These are phyloP conservation scores for Hirschfeldia incana DNA, from an alignment of 345 rosid species.

Conservation along the genomic window DNA sequence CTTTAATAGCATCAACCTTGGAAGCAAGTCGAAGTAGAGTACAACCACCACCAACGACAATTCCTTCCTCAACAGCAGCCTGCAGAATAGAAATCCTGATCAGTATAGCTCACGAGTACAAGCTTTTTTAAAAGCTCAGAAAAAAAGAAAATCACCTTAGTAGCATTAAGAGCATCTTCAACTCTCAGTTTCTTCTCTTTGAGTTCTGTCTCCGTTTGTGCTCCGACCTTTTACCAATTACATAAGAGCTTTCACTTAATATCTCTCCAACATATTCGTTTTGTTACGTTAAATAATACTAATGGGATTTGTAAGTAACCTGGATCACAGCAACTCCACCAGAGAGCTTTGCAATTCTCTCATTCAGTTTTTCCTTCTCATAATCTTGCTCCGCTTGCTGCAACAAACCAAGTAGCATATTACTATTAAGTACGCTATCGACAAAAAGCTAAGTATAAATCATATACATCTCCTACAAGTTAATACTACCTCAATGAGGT, in stretches of 20 bases:
- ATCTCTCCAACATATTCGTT: background rate
- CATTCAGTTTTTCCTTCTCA: conserved; percentile 89
- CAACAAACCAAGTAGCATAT: conserved; percentile 22
- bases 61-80: conserved; percentile 93
- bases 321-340: conserved; percentile 90
- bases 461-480: background rate
- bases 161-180: conserved; percentile 98
- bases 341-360: conserved; percentile 92
- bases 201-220: conserved; percentile 89
- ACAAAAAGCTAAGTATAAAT: background rate
- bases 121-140: background rate
- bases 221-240: conserved; percentile 58
- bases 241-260: conserved; percentile 6
- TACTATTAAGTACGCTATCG: background rate
- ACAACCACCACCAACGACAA: conserved; percentile 92
- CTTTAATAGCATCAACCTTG: conserved; percentile 75
- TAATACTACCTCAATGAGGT: conserved; percentile 82
- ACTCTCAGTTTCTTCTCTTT: conserved; percentile 97
- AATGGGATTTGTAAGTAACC: conserved; percentile 39
- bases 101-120: background rate
- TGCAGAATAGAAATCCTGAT: conserved; percentile 30
- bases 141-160: conserved; percentile 53
- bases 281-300: background rate
- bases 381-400: conserved; percentile 94
- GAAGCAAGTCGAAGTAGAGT: conserved; percentile 68